Conservation (phyloP, 2,329 filamentous ascomycete species). For the Xylariaceae sp. region DNA sequence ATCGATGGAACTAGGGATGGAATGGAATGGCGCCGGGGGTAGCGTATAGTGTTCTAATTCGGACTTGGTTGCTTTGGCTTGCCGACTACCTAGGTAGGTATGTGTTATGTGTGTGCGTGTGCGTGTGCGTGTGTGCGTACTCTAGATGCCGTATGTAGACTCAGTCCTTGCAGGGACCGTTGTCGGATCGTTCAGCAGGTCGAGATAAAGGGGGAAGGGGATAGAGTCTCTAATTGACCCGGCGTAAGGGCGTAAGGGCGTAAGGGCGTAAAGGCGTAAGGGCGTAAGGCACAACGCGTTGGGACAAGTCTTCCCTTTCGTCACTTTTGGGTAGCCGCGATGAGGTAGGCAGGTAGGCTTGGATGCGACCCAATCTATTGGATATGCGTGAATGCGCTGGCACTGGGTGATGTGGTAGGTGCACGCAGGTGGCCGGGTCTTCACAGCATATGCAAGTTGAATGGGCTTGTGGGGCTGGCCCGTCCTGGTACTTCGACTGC, state of each 20-base stretch:
- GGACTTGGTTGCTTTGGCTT: neutral
- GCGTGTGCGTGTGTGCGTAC: neutral
- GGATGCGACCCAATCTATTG: conserved; percentile 51
- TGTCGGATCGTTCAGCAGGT: conserved; percentile 26
- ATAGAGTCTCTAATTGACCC: no score
- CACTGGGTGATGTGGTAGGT: conserved; percentile 47
- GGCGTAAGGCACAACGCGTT: conserved; percentile 42
- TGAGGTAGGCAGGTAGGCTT: conserved; percentile 42
- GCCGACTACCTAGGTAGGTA: conserved; percentile 1
- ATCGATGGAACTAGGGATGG: no score
- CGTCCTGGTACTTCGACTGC: conserved; percentile 42
- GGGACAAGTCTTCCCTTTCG: conserved; percentile 32
- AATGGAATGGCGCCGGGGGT: no score
- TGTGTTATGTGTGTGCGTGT: no score
- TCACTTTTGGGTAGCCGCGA: conserved; percentile 40
- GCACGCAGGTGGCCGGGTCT: conserved; percentile 49
- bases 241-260: conserved; percentile 36
- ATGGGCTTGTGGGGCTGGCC: conserved; percentile 38
- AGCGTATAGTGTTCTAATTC: no score
- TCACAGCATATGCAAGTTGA: conserved; percentile 57
- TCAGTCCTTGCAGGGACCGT: conserved; percentile 24
- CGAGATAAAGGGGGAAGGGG: conserved; percentile 23
- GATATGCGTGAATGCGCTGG: conserved; percentile 58
- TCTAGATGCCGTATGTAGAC: conserved; percentile 22
- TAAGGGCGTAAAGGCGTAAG: conserved; percentile 38